Conservation (phyloP, 768 basidiomycete genomes). For the Botryobasidium botryosum region DNA sequence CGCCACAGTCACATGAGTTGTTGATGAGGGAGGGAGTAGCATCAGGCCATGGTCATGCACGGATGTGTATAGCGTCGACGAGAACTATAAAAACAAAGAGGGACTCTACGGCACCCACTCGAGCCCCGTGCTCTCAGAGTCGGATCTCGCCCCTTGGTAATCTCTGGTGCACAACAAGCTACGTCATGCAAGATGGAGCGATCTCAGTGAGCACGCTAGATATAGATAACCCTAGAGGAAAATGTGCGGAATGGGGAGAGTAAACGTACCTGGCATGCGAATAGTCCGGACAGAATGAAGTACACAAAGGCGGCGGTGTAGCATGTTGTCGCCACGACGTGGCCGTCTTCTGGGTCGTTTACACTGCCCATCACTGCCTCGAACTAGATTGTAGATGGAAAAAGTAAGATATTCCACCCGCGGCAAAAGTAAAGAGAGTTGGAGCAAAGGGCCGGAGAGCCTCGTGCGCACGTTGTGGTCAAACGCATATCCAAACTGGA, state of each 20-base stretch:
- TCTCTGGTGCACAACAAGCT: constrained; percentile 4
- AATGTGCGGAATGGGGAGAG: constrained; percentile 24
- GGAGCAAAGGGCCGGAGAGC: not conserved
- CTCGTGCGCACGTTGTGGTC: constrained; percentile 6
- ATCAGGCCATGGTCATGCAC: too few species aligned
- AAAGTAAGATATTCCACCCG: too few species aligned
- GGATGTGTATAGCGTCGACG: too few species aligned
- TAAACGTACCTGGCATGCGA: constrained; percentile 22
- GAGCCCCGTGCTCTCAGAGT: not conserved
- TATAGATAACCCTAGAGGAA: not conserved
- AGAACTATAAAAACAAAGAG: too few species aligned
- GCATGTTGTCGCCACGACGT: constrained; percentile 19
- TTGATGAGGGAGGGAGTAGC: too few species aligned
- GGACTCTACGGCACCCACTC: too few species aligned
- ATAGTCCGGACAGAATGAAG: constrained; percentile 22
- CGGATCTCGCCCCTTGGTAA: constrained; percentile 6
- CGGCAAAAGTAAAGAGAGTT: not conserved
- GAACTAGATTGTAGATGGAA: too few species aligned
- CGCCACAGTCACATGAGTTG: too few species aligned
- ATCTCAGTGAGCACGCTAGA: not conserved
- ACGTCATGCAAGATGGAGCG: not conserved
- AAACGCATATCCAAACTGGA: constrained; percentile 10
- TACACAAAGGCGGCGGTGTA: constrained; percentile 24
- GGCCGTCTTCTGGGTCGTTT: constrained; percentile 21
- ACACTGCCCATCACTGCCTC: constrained; percentile 23